phyloP scores from a whole-genome alignment of 2,329 filamentous ascomycete species.

The Monilinia laxa region DNA sequence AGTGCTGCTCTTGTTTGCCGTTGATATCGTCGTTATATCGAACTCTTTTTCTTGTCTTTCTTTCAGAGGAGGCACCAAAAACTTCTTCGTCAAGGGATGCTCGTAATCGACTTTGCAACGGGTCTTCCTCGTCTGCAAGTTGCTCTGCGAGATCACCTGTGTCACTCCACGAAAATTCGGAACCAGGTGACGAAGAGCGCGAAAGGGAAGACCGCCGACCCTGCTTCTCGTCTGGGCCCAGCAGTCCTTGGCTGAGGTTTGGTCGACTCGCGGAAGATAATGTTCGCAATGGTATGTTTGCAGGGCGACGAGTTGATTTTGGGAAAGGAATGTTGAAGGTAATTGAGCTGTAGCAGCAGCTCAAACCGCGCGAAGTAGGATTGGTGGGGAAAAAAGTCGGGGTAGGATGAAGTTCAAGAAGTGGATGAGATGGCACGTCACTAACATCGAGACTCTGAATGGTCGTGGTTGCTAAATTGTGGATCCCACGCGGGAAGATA shows the following conservation, averaged over 20 bases:
- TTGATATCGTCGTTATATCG: conserved; percentile 56
- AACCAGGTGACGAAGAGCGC: conserved; percentile 59
- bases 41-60: conserved; percentile 60
- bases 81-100: conserved; percentile 63
- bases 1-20: conserved; percentile 46
- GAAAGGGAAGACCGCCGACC: conserved; percentile 45
- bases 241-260: conserved; percentile 47
- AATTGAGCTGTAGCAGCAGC: conserved; percentile 75
- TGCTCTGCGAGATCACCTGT: conserved; percentile 95
- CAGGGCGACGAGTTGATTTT: conserved; percentile 65
- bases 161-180: conserved; percentile 85
- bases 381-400: conserved; percentile 24
- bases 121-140: conserved; percentile 78
- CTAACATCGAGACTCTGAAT: conserved; percentile 21
- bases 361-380: conserved; percentile 44
- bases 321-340: conserved; percentile 82
- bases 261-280: conserved; percentile 49
- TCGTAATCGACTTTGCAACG: conserved; percentile 68
- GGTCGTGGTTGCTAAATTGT: conserved; percentile 13
- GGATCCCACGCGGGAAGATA: conserved; percentile 21
- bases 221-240: conserved; percentile 46
- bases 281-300: conserved; percentile 85
- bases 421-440: conserved; percentile 25
- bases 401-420: conserved; percentile 16
- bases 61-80: conserved; percentile 51